phyloP scores from a whole-genome alignment of 768 basidiomycete genomes.

The Pleurotus pulmonarius region DNA sequence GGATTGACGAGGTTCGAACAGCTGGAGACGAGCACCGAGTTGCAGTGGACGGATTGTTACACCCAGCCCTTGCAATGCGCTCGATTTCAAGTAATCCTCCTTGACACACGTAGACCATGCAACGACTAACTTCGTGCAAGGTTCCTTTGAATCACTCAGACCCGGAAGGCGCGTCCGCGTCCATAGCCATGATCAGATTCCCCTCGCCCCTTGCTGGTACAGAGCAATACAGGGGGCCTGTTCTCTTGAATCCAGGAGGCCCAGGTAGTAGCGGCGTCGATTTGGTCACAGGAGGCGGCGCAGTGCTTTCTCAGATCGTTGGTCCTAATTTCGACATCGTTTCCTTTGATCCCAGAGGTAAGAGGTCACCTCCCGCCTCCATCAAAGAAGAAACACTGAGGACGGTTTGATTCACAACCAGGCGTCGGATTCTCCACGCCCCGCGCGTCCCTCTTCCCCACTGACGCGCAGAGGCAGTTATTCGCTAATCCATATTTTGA shows the following conservation, averaged over 20 bases:
- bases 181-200: constrained; percentile 37
- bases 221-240: constrained; percentile 35
- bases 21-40: too few species aligned
- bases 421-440: constrained; percentile 32
- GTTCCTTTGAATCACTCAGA: constrained; percentile 45
- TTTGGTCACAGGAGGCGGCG: constrained; percentile 18
- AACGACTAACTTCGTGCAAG: constrained; percentile 16
- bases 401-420: constrained; percentile 8
- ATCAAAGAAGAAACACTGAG: not conserved
- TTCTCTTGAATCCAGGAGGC: constrained; percentile 44
- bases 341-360: constrained; percentile 46
- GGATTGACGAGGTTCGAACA: too few species aligned
- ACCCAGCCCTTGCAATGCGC: too few species aligned
- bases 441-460: constrained; percentile 29
- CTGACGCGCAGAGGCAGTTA: constrained; percentile 25
- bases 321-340: constrained; percentile 43
- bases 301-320: constrained; percentile 23
- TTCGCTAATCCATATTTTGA: constrained; percentile 15
- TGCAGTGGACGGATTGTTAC: too few species aligned
- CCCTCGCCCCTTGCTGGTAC: constrained; percentile 25
- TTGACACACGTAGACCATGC: too few species aligned
- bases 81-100: too few species aligned
- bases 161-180: constrained; percentile 29
- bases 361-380: not conserved
- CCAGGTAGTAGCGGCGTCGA: constrained; percentile 42